These are phyloP conservation scores for Fomitiporia mediterranea DNA, from an alignment of 1,284 basidiomycete genomes.

Conservation along the genomic window DNA sequence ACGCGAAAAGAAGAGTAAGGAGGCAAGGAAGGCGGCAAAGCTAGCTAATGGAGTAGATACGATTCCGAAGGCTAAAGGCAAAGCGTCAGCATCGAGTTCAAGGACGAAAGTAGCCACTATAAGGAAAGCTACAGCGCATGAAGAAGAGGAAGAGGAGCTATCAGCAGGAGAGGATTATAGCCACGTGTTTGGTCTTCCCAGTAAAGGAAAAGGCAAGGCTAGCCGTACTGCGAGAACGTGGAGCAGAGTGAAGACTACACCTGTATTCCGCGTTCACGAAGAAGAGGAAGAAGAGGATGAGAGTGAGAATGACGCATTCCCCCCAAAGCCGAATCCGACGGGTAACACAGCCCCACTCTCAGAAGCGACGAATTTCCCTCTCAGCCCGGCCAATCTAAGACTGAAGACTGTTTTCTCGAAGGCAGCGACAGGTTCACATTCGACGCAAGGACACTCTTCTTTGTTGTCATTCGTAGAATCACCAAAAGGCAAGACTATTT, in stretches of 20 bases:
- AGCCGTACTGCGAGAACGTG: background rate
- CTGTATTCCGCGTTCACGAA: background rate
- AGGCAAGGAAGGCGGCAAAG: constrained; percentile 13
- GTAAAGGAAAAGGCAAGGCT: constrained; percentile 6
- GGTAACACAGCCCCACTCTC: background rate
- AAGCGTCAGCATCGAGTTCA: background rate
- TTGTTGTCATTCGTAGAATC: background rate
- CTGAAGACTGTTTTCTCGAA: too few relatives aligned
- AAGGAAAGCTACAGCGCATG: background rate
- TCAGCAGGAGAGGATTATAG: constrained; percentile 17
- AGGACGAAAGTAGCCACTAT: background rate
- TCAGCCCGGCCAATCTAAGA: too few relatives aligned
- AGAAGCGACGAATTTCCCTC: background rate
- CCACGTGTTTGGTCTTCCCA: constrained; percentile 15
- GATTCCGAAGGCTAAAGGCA: constrained; percentile 1
- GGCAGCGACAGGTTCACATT: background rate
- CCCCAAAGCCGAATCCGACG: background rate
- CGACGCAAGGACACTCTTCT: background rate
- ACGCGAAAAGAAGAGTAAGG: constrained; percentile 37
- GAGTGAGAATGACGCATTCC: background rate
- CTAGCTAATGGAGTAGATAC: background rate
- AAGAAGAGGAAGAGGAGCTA: constrained; percentile 16
- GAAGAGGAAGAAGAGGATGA: constrained; percentile 8
- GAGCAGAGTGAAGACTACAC: background rate
- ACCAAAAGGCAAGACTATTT: background rate